Base-by-base conservation (phyloP, 192 early-diverging fungal genomes). In the Coemansia sp. region DNA sequence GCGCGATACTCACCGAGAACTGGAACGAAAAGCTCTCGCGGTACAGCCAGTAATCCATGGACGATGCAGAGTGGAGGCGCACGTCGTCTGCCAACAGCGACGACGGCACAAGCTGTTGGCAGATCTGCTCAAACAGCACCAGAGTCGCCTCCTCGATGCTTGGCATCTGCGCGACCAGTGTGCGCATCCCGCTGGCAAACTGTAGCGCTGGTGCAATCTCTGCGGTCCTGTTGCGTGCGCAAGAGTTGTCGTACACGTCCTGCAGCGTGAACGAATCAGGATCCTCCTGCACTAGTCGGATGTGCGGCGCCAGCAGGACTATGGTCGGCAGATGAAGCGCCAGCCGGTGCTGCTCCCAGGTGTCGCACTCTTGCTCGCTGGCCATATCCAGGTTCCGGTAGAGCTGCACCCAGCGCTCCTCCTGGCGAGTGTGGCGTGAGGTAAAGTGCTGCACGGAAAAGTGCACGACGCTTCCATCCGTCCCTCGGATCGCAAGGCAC, bases 361-460 rank as follows among this genome's bases (percentile, higher is more conserved):
- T 87, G 85, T 54, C 89, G 70, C 66, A 58, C 57, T 73, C 79
- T 23, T 73, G 66, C 67, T 94, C 94, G 56, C 97, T 69, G 11
- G 93, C 89, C 36, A 88, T 87, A 65, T 98, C 96, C 23, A 98
- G 69, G 40, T 98, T 90, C 58, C 95, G 87, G 79, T 95, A 97
- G 40, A 99, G 82, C 69, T 98, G 98, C 66, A 95, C 85, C 59
- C 97, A 90, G 71, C 94, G 86, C 78, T 99, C 98, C 76, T 99
- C 98, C 25, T 97, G 86, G 29, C 95, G 86, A 70, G 91, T 90
- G 63, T 93, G 90, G 53, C 93, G 84, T 15, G 90, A 84, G 13
- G 94, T 89, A n/a, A 94, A 92, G 67, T 97, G 91, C 79, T 99
- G 98, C 25, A 98, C 91, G 59, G 92, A 86, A 79, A 99, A 99